A percentile compares a stretch with the other conserved stretches of the same genome.
Evolutionary conservation across 495 filamentous ascomycete genomes (phyloP).

Genomic region (Penicillium coprophilum): DNA sequence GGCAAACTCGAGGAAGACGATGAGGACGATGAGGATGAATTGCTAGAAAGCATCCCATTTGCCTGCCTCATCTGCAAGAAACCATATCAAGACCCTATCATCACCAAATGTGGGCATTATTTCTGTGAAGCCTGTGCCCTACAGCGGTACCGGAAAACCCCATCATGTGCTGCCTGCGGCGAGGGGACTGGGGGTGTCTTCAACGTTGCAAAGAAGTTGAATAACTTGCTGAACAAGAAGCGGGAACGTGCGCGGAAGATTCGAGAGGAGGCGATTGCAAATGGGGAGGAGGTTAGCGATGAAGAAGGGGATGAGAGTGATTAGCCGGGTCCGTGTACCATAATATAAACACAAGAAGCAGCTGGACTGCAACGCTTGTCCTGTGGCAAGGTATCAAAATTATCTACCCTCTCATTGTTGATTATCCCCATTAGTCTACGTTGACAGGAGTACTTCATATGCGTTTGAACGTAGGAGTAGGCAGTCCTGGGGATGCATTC

Average conservation of each 20-base stretch:
- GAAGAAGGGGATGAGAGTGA: constrained; percentile 49
- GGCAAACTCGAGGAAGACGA: constrained; percentile 48
- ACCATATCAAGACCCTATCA: constrained; percentile 75
- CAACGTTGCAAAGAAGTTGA: constrained; percentile 80
- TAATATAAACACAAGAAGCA: not conserved
- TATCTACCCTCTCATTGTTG: not conserved
- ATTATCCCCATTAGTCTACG: not conserved
- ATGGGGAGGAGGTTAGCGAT: constrained; percentile 66
- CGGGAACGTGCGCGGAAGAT: constrained; percentile 64
- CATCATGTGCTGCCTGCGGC: constrained; percentile 82
- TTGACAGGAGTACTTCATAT: not conserved
- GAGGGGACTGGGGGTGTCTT: constrained; percentile 85
- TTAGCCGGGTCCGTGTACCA: not conserved
- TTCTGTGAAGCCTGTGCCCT: constrained; percentile 92
- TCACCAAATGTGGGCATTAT: constrained; percentile 92
- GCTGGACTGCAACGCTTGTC: constrained; percentile 2
- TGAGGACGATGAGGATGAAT: constrained; percentile 66
- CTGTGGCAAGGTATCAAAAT: not conserved
- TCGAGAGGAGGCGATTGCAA: constrained; percentile 68
- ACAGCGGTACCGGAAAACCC: constrained; percentile 75
- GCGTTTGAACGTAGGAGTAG: not conserved
- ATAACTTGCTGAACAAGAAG: constrained; percentile 81
- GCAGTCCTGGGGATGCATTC: no score
- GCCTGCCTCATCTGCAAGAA: constrained; percentile 90
- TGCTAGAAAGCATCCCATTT: constrained; percentile 88